Percentiles rank a stretch among this genome's conserved stretches.
Conservation (phyloP, 2,329 filamentous ascomycete species). For the Cytospora piceicola region DNA sequence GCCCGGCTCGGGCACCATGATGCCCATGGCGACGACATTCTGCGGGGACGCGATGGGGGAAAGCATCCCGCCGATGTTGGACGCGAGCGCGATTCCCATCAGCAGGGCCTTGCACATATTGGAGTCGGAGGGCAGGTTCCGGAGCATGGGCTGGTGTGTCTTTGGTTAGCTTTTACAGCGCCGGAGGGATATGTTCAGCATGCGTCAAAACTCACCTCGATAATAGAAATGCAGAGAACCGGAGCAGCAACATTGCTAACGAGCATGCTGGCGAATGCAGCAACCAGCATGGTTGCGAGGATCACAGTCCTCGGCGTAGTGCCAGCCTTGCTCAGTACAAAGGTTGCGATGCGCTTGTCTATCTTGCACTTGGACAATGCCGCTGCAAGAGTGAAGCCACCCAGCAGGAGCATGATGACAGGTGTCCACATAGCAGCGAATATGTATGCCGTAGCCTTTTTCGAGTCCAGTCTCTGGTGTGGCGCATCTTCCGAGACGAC, state of each 20-base stretch:
- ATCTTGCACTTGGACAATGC: constrained; percentile 97
- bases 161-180: constrained; percentile 4
- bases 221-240: constrained; percentile 96
- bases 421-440: constrained; percentile 99
- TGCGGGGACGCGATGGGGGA: constrained; percentile 97
- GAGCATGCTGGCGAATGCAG: constrained; percentile 97
- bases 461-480: constrained; percentile 73
- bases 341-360: constrained; percentile 94
- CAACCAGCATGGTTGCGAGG: constrained; percentile 98
- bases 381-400: constrained; percentile 93
- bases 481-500: constrained; percentile 75
- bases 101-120: constrained; percentile 95
- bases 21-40: constrained; percentile 93
- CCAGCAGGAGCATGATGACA: constrained; percentile 96
- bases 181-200: constrained; percentile 15
- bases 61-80: constrained; percentile 94
- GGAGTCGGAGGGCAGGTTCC: constrained; percentile 87
- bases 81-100: constrained; percentile 90
- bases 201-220: constrained; percentile 65
- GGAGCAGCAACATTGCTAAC: constrained; percentile 98
- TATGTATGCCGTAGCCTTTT: constrained; percentile 79
- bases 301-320: constrained; percentile 88
- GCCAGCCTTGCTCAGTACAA: constrained; percentile 94
- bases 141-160: constrained; percentile 74
- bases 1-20: constrained; percentile 89